Evolutionary conservation across 2,329 filamentous ascomycete species (phyloP).

Genomic region (Venturia asperata): DNA sequence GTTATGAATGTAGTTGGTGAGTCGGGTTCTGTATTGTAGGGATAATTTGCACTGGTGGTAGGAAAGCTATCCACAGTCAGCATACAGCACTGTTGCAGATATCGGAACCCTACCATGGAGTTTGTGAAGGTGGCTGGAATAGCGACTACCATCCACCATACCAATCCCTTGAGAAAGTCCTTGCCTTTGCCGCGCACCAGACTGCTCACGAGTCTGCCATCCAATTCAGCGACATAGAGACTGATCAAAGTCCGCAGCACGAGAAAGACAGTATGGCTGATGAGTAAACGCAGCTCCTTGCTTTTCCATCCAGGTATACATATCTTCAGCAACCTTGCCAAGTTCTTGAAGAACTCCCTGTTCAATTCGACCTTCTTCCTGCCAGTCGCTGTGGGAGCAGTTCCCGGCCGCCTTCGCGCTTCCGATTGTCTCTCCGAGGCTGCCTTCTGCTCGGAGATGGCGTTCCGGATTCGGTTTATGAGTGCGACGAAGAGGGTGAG

Average conservation of each 20-base stretch:
- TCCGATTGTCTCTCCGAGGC: conserved; percentile 63
- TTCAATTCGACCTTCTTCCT: conserved; percentile 87
- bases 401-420: conserved; percentile 45
- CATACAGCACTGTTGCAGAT: neutral
- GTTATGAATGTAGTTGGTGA: conserved; percentile 93
- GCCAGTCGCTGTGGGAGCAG: conserved; percentile 28
- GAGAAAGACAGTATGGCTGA: conserved; percentile 90
- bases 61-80: conserved; percentile 55
- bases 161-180: conserved; percentile 78
- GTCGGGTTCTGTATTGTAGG: conserved; percentile 80
- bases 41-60: conserved; percentile 96
- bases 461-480: conserved; percentile 77
- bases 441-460: conserved; percentile 87
- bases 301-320: conserved; percentile 86
- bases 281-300: conserved; percentile 76
- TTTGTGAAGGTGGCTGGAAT: conserved; percentile 97
- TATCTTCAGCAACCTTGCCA: conserved; percentile 73
- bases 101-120: conserved; percentile 66
- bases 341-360: conserved; percentile 71
- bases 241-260: conserved; percentile 87
- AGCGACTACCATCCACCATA: conserved; percentile 98
- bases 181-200: conserved; percentile 84
- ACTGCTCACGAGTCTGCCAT: conserved; percentile 86
- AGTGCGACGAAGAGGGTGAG: conserved; percentile 37
- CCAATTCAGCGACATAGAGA: conserved; percentile 91